Evolutionary conservation across 805 yeast species (phyloP), one percentile per base, ranked within the genome.

Genomic region (Yamadazyma laniorum): DNA sequence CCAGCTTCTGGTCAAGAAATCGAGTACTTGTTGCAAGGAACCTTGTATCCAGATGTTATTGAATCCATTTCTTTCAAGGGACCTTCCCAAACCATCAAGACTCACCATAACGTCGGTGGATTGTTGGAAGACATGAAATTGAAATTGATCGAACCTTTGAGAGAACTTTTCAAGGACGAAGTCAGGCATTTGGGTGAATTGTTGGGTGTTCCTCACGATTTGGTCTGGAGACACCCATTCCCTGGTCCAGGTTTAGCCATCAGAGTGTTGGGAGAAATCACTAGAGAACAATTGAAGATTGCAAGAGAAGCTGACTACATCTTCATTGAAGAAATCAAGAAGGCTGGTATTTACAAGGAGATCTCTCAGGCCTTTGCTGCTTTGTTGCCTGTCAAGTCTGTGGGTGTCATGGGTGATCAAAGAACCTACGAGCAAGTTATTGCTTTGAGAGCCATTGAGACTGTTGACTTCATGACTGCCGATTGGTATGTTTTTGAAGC

Each of bases 201-300:
- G 37, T 72, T 93, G 71, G 96, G 96, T 35, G 91, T 93, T 55
- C 95, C 97, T 25, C 93, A 87, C 59, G 98, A 93, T 55, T 77
- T 93, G 53, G 98, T 93, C 51, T 91, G 98, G 98, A 87, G 99
- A 77, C 99, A 93, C 64, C 99, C 99, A 41, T 93, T 93, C 95
- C 99, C 99, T 56, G 99, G 99, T 63, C 99, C 99, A 63, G 99
- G 99, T 74, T 85, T 93, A 61, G 99, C 97, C 53, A 93, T 93
- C 65, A 84, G 99, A 70, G 95, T 93, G 40, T 74, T 93, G 34
- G 99, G 99, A 53, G 98, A 91, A 72, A 98, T 93, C 48, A 86
- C 96, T 43, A 85, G 80, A 51, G 80, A 74, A 50, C 99, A 93
- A 72, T 93, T 93, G 41, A 91, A 80, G 59, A 93, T 93, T 60